Base-by-base conservation (phyloP, 306 rosid species). In the Cucumis sativus region DNA sequence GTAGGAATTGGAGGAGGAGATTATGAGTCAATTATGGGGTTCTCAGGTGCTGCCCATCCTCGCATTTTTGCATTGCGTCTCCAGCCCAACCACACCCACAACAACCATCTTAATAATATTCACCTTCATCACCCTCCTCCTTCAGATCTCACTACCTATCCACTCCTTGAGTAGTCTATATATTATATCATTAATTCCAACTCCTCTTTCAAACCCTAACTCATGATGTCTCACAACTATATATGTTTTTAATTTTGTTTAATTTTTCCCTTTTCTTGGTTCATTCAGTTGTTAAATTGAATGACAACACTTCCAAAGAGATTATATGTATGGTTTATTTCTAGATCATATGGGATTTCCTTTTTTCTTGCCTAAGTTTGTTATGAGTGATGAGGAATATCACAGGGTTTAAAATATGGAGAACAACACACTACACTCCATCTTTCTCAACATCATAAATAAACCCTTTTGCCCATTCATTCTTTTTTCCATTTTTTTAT, bases 71-170 rank as follows among this genome's bases (percentile, higher is more conserved):
- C 91, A 0, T 62, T 93, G 25, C 84, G 87, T 65, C 83, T 84
- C 56, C 91, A 86, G 56, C 86, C 87, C 41, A 83, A 68, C 80
- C 90, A 82, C 77, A 10, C 0, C 49, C 13, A 43, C 49, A 10
- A 1, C 58, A 83, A 68, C 80, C 90, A 81, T 76, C 86, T 89
- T 51, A 77, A 83, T 79, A 78, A 83, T 79, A 78, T 82, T 30
- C 88, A 84, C 39, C 8, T 52, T 52, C 58, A 58, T 9, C 54
- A 58, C 9, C 88, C 86, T 52, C 70, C 65, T 0, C 17, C 90
- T 18, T 83, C 96, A 23, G 96, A 90, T 82, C 86, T 87, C 49
- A 86, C 91, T 5, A 86, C 93, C 77, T 87, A 88, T 77, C 86
- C 91, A 28, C 83, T 93, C 75, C 93, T 91, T 40, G 83, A 83